Conservation (phyloP, 208 protist species). For the Crithidia fasciculata region DNA sequence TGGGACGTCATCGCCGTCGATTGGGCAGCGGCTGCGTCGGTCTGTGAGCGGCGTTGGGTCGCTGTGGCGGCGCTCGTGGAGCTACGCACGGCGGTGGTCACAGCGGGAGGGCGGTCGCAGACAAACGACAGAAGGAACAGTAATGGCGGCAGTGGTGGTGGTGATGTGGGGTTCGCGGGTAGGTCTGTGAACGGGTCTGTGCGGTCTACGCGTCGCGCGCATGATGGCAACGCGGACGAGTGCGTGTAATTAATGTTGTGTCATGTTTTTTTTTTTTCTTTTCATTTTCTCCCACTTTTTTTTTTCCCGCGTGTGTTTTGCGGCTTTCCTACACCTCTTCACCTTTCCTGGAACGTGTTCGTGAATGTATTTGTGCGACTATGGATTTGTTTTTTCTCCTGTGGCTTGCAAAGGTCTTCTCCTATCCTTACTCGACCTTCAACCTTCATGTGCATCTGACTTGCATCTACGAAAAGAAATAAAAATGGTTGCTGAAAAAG, state of each 20-base stretch:
- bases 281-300: background rate
- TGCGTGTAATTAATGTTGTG: background rate
- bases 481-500: too few species aligned
- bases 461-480: too few species aligned
- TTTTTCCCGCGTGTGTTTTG: background rate
- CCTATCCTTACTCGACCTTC: too few species aligned
- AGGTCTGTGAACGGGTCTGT: background rate
- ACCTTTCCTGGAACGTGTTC: too few species aligned
- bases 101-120: background rate
- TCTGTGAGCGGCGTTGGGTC: background rate
- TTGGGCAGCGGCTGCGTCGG: background rate
- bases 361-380: too few species aligned
- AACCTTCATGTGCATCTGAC: too few species aligned
- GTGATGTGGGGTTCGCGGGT: too few species aligned
- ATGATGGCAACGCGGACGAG: slow-evolving; percentile 2
- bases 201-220: slow-evolving; percentile 1
- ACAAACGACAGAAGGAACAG: background rate
- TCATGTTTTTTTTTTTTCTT: background rate
- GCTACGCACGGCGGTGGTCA: slow-evolving; percentile 6
- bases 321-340: too few species aligned
- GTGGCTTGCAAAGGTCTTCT: too few species aligned
- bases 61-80: slow-evolving; percentile 8
- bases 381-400: too few species aligned
- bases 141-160: background rate
- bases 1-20: background rate